Percentiles rank a stretch among this genome's conserved stretches.
phyloP scores from a whole-genome alignment of 108 stramenopile species.

The Cafeteria roenbergensis region DNA sequence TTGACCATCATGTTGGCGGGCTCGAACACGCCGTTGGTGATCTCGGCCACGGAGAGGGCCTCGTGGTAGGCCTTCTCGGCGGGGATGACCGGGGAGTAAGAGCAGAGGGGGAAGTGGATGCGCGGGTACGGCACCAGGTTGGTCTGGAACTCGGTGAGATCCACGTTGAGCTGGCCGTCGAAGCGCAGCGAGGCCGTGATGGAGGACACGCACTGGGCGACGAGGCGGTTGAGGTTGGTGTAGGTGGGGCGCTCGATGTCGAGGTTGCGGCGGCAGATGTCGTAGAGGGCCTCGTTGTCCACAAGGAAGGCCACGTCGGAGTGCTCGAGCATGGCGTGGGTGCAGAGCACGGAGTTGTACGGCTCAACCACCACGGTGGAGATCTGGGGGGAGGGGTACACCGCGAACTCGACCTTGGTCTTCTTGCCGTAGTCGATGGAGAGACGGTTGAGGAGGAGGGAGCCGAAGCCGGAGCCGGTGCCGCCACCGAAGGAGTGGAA shows the following conservation, averaged over 20 bases:
- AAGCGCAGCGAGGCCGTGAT: constrained; percentile 84
- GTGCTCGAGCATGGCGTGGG: constrained; percentile 85
- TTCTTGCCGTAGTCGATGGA: constrained; percentile 38
- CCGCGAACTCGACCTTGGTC: constrained; percentile 33
- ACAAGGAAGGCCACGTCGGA: constrained; percentile 81
- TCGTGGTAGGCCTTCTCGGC: constrained; percentile 81
- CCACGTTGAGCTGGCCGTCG: constrained; percentile 84
- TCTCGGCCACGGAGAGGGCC: constrained; percentile 73
- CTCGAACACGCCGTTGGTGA: constrained; percentile 84
- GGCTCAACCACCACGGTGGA: constrained; percentile 88
- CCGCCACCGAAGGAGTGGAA: constrained; percentile 43
- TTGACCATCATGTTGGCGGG: constrained; percentile 81
- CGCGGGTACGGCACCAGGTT: constrained; percentile 88
- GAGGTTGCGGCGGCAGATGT: constrained; percentile 82
- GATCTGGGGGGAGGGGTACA: constrained; percentile 74
- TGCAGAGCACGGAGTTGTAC: constrained; percentile 86
- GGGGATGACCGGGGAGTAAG: constrained; percentile 79
- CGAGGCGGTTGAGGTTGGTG: constrained; percentile 79
- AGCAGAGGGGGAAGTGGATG: constrained; percentile 83
- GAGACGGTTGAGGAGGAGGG: constrained; percentile 33
- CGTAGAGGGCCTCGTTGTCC: constrained; percentile 86
- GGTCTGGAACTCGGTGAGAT: constrained; percentile 89
- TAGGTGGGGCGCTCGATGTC: constrained; percentile 78
- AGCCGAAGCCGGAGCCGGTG: constrained; percentile 38
- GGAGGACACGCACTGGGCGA: constrained; percentile 79